phyloP scores from a whole-genome alignment of 1,139 yeast genomes.

The Nematodospora anomalae region DNA sequence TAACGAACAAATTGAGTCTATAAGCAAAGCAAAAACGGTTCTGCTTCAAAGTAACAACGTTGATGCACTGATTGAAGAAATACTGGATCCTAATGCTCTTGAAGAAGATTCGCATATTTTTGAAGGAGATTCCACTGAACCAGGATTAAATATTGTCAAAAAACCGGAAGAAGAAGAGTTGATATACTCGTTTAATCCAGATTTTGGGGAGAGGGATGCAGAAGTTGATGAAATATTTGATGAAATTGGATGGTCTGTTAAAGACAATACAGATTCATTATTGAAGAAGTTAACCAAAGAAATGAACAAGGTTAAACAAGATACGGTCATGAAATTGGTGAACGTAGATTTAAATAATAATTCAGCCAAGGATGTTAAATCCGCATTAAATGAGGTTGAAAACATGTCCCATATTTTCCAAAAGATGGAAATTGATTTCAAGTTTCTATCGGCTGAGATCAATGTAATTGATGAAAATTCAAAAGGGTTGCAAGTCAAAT shows the following conservation, averaged over 20 bases:
- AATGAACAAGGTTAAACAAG: constrained; percentile 37
- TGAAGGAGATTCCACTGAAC: constrained; percentile 12
- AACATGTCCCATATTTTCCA: constrained; percentile 53
- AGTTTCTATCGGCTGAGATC: constrained; percentile 59
- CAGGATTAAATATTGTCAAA: constrained; percentile 24
- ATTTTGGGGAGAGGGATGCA: constrained; percentile 36
- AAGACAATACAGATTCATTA: constrained; percentile 60
- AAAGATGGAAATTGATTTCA: constrained; percentile 44
- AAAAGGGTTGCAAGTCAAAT: constrained; percentile 80
- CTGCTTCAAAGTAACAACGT: not conserved
- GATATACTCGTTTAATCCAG: constrained; percentile 7
- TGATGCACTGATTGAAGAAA: not conserved
- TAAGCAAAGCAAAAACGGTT: not conserved
- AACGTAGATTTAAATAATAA: constrained; percentile 42
- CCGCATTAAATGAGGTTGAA: constrained; percentile 63
- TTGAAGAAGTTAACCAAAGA: constrained; percentile 58
- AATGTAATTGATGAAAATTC: constrained; percentile 72
- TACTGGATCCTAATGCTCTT: not conserved
- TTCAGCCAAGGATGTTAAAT: constrained; percentile 35
- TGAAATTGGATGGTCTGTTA: constrained; percentile 70
- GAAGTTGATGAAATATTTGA: constrained; percentile 69
- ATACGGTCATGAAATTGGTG: constrained; percentile 39
- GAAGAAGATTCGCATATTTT: constrained; percentile 3
- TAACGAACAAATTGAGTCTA: not conserved
- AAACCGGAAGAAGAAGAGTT: constrained; percentile 9